These are phyloP conservation scores for Aspergillus latus DNA, from an alignment of 2,329 filamentous ascomycete genomes.

Conservation along the genomic window DNA sequence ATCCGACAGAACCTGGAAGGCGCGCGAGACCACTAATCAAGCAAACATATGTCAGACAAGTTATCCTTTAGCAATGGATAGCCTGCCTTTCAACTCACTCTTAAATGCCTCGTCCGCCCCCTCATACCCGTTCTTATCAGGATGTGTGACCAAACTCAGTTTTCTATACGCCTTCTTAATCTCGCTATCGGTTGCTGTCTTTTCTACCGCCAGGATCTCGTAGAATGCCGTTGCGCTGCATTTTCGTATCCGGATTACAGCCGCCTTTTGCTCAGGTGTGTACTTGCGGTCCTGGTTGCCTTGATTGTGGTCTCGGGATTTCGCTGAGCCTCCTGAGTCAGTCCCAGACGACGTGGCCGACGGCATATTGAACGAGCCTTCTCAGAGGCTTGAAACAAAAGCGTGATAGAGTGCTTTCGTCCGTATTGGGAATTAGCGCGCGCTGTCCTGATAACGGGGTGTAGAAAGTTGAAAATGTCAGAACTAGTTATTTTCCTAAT, in stretches of 20 bases:
- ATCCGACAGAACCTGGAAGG: constrained; percentile 90
- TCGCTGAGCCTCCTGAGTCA: constrained; percentile 45
- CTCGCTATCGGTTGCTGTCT: constrained; percentile 70
- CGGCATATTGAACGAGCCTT: constrained; percentile 33
- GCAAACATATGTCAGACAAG: constrained; percentile 32
- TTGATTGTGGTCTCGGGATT: constrained; percentile 50
- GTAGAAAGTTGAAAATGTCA: neutral
- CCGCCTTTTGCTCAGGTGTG: constrained; percentile 86
- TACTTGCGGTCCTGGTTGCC: constrained; percentile 60
- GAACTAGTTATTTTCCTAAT: neutral
- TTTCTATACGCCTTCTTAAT: constrained; percentile 99
- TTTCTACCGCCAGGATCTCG: constrained; percentile 79
- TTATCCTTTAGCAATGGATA: constrained; percentile 36
- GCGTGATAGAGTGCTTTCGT: neutral
- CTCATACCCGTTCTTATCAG: constrained; percentile 97
- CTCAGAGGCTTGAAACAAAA: neutral
- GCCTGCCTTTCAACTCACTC: constrained; percentile 51
- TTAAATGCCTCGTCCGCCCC: constrained; percentile 98
- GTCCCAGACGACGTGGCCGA: constrained; percentile 50
- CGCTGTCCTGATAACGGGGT: neutral
- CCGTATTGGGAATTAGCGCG: neutral
- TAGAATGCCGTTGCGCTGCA: constrained; percentile 89
- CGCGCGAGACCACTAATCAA: constrained; percentile 73
- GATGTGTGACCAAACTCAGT: constrained; percentile 89
- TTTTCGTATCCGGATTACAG: constrained; percentile 82